A percentile compares a stretch with the other conserved stretches of the same genome.
Conservation (phyloP, 805 yeast species). For the Candida anglica region DNA sequence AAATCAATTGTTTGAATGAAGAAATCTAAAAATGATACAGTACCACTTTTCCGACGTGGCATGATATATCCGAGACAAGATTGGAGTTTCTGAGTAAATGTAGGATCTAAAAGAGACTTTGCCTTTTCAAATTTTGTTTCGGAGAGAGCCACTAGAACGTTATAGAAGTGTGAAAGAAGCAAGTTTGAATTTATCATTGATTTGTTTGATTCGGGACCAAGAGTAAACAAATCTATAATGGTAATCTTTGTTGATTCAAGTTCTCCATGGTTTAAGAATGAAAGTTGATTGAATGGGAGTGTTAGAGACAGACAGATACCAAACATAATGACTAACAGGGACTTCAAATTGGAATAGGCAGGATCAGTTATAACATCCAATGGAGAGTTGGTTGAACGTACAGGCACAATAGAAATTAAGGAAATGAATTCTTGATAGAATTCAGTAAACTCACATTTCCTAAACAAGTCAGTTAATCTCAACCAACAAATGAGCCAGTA, state of each 20-base stretch:
- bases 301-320: conserved; percentile 20
- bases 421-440: conserved; percentile 19
- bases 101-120: conserved; percentile 5
- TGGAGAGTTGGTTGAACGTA: conserved; percentile 3
- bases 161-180: neutral
- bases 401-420: conserved; percentile 6
- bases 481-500: conserved; percentile 19
- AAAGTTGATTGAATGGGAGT: conserved; percentile 25
- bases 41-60: conserved; percentile 9
- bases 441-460: conserved; percentile 19
- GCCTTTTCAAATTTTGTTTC: conserved; percentile 15
- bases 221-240: conserved; percentile 15
- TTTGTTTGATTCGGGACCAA: conserved; percentile 6
- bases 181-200: neutral
- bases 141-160: conserved; percentile 17
- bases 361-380: conserved; percentile 3
- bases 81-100: conserved; percentile 7
- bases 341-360: conserved; percentile 8
- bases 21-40: conserved; percentile 16
- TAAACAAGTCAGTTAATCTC: conserved; percentile 19
- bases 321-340: conserved; percentile 20
- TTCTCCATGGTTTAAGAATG: conserved; percentile 16
- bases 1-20: conserved; percentile 23
- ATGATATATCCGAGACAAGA: conserved; percentile 13
- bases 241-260: conserved; percentile 7